Percentiles rank a stretch among this genome's conserved stretches.
These are phyloP conservation scores for Apostasia shenzhenica DNA, from an alignment of 106 monocot species.

Conservation along the genomic window DNA sequence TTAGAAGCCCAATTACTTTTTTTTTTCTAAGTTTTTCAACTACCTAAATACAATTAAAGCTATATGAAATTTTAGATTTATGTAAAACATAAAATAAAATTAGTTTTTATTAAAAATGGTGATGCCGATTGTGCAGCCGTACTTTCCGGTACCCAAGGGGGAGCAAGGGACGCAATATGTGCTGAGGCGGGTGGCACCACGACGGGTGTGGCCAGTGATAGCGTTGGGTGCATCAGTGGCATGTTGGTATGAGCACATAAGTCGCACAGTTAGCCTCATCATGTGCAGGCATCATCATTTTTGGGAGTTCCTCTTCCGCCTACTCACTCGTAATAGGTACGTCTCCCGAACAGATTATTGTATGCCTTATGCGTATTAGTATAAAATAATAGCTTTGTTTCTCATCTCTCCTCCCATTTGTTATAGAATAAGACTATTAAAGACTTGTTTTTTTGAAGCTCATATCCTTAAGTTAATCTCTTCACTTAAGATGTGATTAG, in stretches of 20 bases:
- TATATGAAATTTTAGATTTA: too few relatives aligned
- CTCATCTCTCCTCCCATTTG: not conserved
- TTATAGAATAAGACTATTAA: not conserved
- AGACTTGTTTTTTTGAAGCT: not conserved
- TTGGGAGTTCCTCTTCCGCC: conserved; percentile 21
- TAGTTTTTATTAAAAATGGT: not conserved
- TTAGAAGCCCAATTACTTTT: too few relatives aligned
- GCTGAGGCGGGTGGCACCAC: conserved; percentile 15
- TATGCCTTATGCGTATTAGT: not conserved
- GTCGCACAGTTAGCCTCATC: conserved; percentile 14
- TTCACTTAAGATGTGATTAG: not conserved
- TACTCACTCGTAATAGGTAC: conserved; percentile 20
- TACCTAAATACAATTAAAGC: not conserved
- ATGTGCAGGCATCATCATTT: conserved; percentile 23
- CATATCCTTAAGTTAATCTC: not conserved
- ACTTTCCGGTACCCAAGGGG: conserved; percentile 18
- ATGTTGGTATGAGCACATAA: conserved; percentile 28
- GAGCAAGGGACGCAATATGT: conserved; percentile 23
- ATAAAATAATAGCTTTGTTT: not conserved
- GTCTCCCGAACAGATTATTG: too few relatives aligned
- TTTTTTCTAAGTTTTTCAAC: not conserved
- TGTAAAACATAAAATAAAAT: too few relatives aligned
- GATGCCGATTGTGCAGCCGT: conserved; percentile 3
- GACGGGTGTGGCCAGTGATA: conserved; percentile 21
- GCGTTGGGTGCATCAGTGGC: conserved; percentile 18